These are phyloP conservation scores for Pleurotus ostreatus DNA, from an alignment of 768 basidiomycete genomes.

Conservation along the genomic window DNA sequence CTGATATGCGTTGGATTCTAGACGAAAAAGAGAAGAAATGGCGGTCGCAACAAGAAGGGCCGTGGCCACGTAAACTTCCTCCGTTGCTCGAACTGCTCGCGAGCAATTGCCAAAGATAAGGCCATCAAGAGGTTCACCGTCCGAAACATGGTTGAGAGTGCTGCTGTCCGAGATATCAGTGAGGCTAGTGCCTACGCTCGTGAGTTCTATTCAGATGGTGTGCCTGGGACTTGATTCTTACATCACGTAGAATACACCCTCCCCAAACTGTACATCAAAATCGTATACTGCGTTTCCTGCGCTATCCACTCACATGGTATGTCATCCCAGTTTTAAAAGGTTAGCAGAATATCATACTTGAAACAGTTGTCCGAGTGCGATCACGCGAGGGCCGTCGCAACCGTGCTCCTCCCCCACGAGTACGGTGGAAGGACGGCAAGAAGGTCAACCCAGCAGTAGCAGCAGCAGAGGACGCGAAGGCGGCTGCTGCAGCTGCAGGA, in stretches of 20 bases:
- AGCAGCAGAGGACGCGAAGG: slow-evolving; percentile 87
- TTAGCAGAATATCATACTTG: background rate
- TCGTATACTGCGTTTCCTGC: slow-evolving; percentile 97
- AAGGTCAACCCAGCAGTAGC: slow-evolving; percentile 95
- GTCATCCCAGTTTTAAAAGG: slow-evolving; percentile 20
- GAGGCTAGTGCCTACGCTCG: slow-evolving; percentile 93
- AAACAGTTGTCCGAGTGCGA: slow-evolving; percentile 94
- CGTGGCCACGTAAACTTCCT: slow-evolving; percentile 94
- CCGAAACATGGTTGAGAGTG: slow-evolving; percentile 99
- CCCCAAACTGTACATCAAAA: slow-evolving; percentile 98
- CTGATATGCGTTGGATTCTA: slow-evolving; percentile 26
- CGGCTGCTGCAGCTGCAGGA: slow-evolving; percentile 40
- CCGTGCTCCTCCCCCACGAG: slow-evolving; percentile 93
- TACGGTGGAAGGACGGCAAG: slow-evolving; percentile 95
- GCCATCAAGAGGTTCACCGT: slow-evolving; percentile 99
- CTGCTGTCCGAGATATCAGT: slow-evolving; percentile 94
- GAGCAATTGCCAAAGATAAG: slow-evolving; percentile 98
- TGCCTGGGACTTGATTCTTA: background rate
- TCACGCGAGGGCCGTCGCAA: slow-evolving; percentile 94
- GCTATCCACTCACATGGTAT: slow-evolving; percentile 98
- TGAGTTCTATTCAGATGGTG: slow-evolving; percentile 31
- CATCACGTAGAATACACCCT: slow-evolving; percentile 77
- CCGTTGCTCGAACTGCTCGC: slow-evolving; percentile 99
- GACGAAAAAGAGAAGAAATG: slow-evolving; percentile 99
- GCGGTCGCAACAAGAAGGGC: slow-evolving; percentile 98